Conservation (phyloP, 1,139 yeast species). For the Magnusiomyces sp. region DNA sequence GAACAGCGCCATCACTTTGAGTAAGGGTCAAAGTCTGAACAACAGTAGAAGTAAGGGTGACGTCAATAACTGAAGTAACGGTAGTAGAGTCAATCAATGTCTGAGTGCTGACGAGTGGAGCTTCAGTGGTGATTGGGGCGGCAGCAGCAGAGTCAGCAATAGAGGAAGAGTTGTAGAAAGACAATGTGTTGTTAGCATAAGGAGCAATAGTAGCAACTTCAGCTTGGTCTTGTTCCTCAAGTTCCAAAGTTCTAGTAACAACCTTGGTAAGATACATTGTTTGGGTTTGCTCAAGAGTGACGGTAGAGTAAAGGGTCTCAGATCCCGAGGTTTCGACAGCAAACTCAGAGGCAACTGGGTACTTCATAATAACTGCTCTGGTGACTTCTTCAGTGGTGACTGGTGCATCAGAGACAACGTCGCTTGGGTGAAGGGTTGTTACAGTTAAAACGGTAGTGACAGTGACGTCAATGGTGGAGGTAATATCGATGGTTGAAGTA, state of each 20-base stretch:
- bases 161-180: conserved; percentile 1
- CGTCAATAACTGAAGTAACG: not conserved
- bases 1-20: not conserved
- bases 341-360: not conserved
- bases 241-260: not conserved
- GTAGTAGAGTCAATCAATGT: too few species aligned
- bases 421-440: not conserved
- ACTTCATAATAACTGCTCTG: not conserved
- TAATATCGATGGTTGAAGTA: not conserved
- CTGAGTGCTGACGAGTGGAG: not conserved
- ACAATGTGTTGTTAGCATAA: not conserved
- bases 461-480: not conserved
- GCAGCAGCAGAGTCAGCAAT: not conserved
- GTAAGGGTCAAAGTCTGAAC: not conserved
- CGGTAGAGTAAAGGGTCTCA: conserved; percentile 1
- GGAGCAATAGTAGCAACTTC: not conserved
- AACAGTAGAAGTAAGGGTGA: not conserved
- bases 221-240: too few species aligned
- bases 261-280: not conserved
- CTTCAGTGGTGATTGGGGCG: not conserved
- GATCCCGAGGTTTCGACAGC: not conserved
- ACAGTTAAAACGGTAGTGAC: not conserved
- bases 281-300: not conserved
- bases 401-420: not conserved
- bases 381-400: not conserved